Evolutionary conservation across 2,329 filamentous ascomycete species (phyloP).

Genomic region (Penicillium sp.): DNA sequence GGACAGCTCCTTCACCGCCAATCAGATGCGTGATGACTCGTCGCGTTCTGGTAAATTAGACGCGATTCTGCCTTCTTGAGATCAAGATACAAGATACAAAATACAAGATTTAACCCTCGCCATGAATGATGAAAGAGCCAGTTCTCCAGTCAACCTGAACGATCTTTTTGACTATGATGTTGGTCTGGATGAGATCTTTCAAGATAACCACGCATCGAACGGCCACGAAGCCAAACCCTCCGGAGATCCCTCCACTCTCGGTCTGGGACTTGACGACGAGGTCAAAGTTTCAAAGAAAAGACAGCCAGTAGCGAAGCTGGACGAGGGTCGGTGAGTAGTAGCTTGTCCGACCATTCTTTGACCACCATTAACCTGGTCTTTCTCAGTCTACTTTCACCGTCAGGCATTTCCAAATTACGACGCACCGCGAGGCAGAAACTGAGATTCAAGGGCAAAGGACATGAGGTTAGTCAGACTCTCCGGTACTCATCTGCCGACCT

Average conservation of each 20-base stretch:
- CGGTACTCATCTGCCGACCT: constrained; percentile 1
- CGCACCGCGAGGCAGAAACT: constrained; percentile 66
- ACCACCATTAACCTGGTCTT: neutral
- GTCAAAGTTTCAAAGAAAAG: constrained; percentile 76
- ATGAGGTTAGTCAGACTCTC: constrained; percentile 61
- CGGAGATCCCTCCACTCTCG: constrained; percentile 51
- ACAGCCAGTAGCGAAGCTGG: constrained; percentile 77
- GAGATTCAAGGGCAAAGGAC: constrained; percentile 86
- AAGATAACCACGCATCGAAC: constrained; percentile 29
- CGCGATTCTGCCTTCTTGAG: constrained; percentile 6
- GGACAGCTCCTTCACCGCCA: constrained; percentile 13
- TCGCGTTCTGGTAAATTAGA: constrained; percentile 14
- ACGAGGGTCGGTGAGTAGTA: constrained; percentile 65
- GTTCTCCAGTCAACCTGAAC: constrained; percentile 53
- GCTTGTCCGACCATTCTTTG: neutral
- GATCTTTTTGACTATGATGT: constrained; percentile 76
- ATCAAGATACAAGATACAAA: neutral
- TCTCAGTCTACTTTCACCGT: constrained; percentile 71
- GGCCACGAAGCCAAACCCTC: constrained; percentile 18
- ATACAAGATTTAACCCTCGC: neutral
- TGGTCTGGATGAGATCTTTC: constrained; percentile 52
- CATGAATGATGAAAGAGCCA: constrained; percentile 14
- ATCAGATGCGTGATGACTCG: constrained; percentile 14
- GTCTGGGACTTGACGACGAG: constrained; percentile 80
- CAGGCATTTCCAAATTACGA: constrained; percentile 79